Percentiles rank a stretch among this genome's conserved stretches.
phyloP scores from a whole-genome alignment of 306 rosid genomes.

The Macrotyloma uniflorum region DNA sequence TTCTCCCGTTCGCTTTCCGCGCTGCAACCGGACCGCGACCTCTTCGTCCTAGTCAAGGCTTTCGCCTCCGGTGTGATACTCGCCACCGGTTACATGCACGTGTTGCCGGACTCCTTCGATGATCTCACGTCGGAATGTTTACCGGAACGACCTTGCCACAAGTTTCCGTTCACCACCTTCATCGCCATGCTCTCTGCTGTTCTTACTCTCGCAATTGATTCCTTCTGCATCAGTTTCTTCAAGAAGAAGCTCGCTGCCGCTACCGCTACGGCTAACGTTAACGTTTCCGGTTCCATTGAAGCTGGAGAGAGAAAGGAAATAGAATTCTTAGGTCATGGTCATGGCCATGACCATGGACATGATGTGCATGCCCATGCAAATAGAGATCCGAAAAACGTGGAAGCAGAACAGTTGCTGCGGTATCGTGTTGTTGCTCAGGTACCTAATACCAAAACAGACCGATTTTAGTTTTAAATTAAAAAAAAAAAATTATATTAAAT shows the following conservation, averaged over 20 bases:
- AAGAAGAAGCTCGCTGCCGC: conserved; percentile 19
- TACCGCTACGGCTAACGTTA: too few species aligned
- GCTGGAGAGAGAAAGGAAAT: neutral
- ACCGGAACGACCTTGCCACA: conserved; percentile 60
- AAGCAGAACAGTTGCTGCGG: conserved; percentile 39
- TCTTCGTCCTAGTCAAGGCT: conserved; percentile 57
- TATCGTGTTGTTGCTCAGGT: conserved; percentile 69
- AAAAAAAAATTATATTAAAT: too few species aligned
- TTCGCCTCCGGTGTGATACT: conserved; percentile 76
- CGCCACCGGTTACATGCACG: conserved; percentile 80
- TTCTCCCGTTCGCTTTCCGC: conserved; percentile 50
- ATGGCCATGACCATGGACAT: neutral
- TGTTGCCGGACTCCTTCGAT: conserved; percentile 59
- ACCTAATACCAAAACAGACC: too few species aligned
- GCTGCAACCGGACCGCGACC: conserved; percentile 47
- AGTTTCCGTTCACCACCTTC: conserved; percentile 65
- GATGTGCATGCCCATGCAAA: neutral
- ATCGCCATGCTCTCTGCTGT: conserved; percentile 67
- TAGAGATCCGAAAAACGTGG: neutral
- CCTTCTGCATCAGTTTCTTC: conserved; percentile 50
- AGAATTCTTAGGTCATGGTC: neutral
- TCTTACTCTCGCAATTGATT: conserved; percentile 63
- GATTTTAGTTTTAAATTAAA: too few species aligned
- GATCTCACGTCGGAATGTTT: conserved; percentile 54
- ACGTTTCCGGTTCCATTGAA: neutral